Percentiles rank a stretch among this genome's conserved stretches.
Conservation (phyloP, 768 basidiomycete genomes). For the Chlorophyllum brunneum region DNA sequence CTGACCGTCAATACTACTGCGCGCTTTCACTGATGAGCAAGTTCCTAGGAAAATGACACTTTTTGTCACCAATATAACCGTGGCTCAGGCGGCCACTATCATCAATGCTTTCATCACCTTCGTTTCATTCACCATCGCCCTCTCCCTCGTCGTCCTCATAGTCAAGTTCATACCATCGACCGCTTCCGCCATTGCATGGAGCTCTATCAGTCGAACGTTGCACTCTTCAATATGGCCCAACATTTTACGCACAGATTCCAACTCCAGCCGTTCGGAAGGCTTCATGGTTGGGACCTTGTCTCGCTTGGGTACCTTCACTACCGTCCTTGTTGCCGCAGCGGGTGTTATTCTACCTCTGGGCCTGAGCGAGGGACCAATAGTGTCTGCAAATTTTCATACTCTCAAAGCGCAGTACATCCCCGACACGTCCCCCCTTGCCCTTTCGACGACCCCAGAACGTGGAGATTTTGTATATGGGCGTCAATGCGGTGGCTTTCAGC, state of each 20-base stretch:
- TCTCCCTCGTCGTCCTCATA: slow-evolving; percentile 19
- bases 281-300: slow-evolving; percentile 15
- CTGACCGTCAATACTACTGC: too few relatives aligned
- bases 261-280: not conserved
- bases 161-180: slow-evolving; percentile 16
- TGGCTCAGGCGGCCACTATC: slow-evolving; percentile 21
- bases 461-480: slow-evolving; percentile 15
- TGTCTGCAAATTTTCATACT: not conserved
- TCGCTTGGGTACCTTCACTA: slow-evolving; percentile 12
- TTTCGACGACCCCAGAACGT: slow-evolving; percentile 18
- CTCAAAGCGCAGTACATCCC: slow-evolving; percentile 13
- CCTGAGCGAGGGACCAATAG: slow-evolving; percentile 15
- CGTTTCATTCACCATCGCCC: slow-evolving; percentile 18
- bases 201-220: slow-evolving; percentile 16
- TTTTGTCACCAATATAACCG: slow-evolving; percentile 15
- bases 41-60: not conserved
- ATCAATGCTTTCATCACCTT: slow-evolving; percentile 20
- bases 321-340: slow-evolving; percentile 17
- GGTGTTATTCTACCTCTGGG: slow-evolving; percentile 21
- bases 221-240: slow-evolving; percentile 20
- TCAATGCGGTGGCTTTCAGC: slow-evolving; percentile 15
- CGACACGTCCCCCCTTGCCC: slow-evolving; percentile 18
- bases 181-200: slow-evolving; percentile 20
- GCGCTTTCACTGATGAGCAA: too few relatives aligned
- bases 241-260: slow-evolving; percentile 16